Percentiles rank a stretch among this genome's conserved stretches.
These are phyloP conservation scores for Setaria viridis DNA, from an alignment of 202 grass and related monocot genomes.

Conservation along the genomic window DNA sequence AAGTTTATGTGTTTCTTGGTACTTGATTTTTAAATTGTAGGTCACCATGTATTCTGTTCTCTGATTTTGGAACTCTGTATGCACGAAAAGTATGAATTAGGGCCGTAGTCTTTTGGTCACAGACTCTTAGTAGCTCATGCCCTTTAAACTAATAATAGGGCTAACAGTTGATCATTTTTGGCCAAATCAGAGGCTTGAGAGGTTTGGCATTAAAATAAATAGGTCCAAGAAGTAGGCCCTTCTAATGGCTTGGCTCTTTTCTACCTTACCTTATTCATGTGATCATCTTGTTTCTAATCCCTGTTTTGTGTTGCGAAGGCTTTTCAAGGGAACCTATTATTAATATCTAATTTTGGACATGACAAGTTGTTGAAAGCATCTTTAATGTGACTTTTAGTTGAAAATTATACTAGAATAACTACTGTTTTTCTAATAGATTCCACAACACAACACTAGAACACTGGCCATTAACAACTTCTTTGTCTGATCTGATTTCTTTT, in stretches of 20 bases:
- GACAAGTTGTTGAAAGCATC: not conserved
- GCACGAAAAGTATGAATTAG: slow-evolving; percentile 17
- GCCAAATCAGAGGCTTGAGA: not conserved
- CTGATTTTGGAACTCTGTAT: slow-evolving; percentile 16
- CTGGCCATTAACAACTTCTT: not conserved
- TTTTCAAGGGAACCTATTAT: not conserved
- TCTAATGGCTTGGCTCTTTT: slow-evolving; percentile 16
- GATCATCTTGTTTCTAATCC: slow-evolving; percentile 14
- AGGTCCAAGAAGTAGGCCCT: not conserved
- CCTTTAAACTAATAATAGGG: not conserved
- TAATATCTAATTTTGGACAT: not conserved
- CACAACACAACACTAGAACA: not conserved
- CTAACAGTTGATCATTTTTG: not conserved
- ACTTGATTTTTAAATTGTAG: slow-evolving; percentile 14
- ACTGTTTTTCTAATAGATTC: not conserved
- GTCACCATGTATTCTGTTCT: not conserved
- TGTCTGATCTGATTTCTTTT: slow-evolving; percentile 29
- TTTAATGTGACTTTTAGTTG: not conserved
- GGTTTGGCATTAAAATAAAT: slow-evolving; percentile 24
- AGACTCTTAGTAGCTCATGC: not conserved
- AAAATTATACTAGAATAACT: not conserved
- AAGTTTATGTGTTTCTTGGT: not conserved
- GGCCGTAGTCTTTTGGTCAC: not conserved
- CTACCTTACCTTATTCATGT: slow-evolving; percentile 25
- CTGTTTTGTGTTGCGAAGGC: not conserved